Base-by-base conservation (phyloP, 2,329 filamentous ascomycete genomes). In the Ophiostoma perfectum region DNA sequence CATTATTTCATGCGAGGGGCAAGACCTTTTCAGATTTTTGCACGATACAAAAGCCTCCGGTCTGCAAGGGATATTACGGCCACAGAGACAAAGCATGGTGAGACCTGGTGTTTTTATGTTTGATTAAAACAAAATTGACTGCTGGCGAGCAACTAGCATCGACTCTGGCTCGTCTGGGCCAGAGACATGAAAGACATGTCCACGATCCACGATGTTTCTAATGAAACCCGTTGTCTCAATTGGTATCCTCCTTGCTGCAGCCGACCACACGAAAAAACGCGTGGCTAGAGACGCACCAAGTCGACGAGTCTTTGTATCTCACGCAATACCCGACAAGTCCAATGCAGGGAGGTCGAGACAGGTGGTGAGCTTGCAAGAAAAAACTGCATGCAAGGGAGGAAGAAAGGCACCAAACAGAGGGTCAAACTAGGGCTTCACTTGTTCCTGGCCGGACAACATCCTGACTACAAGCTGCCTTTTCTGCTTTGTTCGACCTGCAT, bases 311-410 rank as follows among this genome's bases (percentile, higher is more conserved):
- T 27, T 27, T 27, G 2, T 27, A 27, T 27, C 27, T 9, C 8
- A 58, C 52, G 52, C 18, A 55, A 7, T 5, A 27, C n/a, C n/a
- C 18, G 4, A 18, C 16, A 45, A 18, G 49, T 18, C 9, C 14
- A 42, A 63, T 18, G 60, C 38, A 63, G 38, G 60, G 60, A 63
- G 60, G 38, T 7, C 60, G 60, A 63, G 38, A 63, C 60, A 42
- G 16, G 47, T 52, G 16, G 18, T 60, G 27, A 60, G 38, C 27
- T 38, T 60, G 18, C 18, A 36, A 36, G 9, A 38, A 38, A 60
- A 38, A 38, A 44, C 2, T 18, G 27, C 27, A 60, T 60, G 55
- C 55, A 60, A 60, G 55, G 55, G 55, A 38, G 55, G 27, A 14
- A 12, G 8, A 5, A 60, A 38, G 27, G 27, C 27, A 27, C 27